Percentiles rank a stretch among this genome's conserved stretches.
These are phyloP conservation scores for Monilinia aucupariae DNA, from an alignment of 2,329 filamentous ascomycete genomes.

Conservation along the genomic window DNA sequence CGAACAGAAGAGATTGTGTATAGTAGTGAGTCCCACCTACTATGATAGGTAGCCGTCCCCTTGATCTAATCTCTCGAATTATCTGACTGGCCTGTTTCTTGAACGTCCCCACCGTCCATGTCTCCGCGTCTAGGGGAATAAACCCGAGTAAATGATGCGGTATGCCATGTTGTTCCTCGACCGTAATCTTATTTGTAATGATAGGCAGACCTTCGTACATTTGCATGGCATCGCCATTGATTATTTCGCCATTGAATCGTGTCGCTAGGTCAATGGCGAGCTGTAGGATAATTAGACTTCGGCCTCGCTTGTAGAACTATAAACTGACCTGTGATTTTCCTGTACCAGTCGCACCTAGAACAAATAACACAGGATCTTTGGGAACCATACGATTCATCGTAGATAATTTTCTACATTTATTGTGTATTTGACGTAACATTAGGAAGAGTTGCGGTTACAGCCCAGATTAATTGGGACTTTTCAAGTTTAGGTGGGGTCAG, in stretches of 20 bases:
- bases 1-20: constrained; percentile 79
- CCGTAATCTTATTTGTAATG: constrained; percentile 88
- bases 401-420: constrained; percentile 17
- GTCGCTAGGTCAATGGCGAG: constrained; percentile 76
- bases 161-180: constrained; percentile 68
- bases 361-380: constrained; percentile 62
- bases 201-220: constrained; percentile 88
- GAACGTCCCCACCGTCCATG: constrained; percentile 80
- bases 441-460: not conserved
- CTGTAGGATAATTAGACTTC: constrained; percentile 24
- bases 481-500: not conserved
- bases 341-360: constrained; percentile 87
- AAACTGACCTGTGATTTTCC: constrained; percentile 76
- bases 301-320: not conserved
- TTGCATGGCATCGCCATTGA: constrained; percentile 98
- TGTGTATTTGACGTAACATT: constrained; percentile 23
- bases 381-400: constrained; percentile 36
- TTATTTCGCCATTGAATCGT: constrained; percentile 82
- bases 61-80: constrained; percentile 70
- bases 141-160: constrained; percentile 84
- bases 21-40: constrained; percentile 97
- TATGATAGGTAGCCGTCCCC: constrained; percentile 79
- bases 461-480: not conserved
- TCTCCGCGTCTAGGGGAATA: constrained; percentile 67
- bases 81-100: constrained; percentile 60